Base-by-base conservation (phyloP, 2,329 filamentous ascomycete species). In the Diaporthe sp. region DNA sequence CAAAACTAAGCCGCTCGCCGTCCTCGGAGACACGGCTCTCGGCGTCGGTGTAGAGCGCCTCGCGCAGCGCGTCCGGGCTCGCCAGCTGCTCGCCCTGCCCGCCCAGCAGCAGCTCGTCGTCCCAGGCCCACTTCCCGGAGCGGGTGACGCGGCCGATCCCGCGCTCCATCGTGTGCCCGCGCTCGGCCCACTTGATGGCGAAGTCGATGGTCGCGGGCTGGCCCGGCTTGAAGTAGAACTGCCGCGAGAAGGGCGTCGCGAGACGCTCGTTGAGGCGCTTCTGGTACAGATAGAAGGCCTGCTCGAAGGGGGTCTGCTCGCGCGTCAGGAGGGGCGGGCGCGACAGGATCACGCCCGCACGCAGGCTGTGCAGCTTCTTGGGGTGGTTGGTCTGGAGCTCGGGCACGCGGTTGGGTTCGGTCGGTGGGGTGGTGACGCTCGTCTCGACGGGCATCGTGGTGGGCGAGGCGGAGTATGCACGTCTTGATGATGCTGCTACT, bases 221-320 rank as follows among this genome's bases (percentile, higher is more conserved):
- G 81, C 95, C 94, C 79, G 92, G 92, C 87, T 97, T 97, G 90
- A 96, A 97, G 89, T 97, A 99, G 86, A 98, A 97, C 82, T 94
- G 94, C 78, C 94, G 92, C 73, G 94, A 94, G 84, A 98, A 99
- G 2, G 96, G 94, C 6, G 97, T 89, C 28, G 93, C 92, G 70
- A 98, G 89, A 57, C 97, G 94, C 88, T 99, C 97, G 84, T 98
- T 98, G 76, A 99, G 89, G 19, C 97, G 95, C 80, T 96, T 96
- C 86, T 99, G 97, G 87, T 99, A 99, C 83, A 99, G 95, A 88
- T 93, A 98, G 86, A 93, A 98, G 77, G 96, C 89, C 81, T 95
- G 94, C 85, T 99, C 97, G 85, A 99, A 98, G 17, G 94, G 89
- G 45, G 94, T 94, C 71, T 96, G 92, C 76, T 93, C 89, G 78